These are phyloP conservation scores for Botrytis fabae DNA, from an alignment of 2,329 filamentous ascomycete genomes.

Conservation along the genomic window DNA sequence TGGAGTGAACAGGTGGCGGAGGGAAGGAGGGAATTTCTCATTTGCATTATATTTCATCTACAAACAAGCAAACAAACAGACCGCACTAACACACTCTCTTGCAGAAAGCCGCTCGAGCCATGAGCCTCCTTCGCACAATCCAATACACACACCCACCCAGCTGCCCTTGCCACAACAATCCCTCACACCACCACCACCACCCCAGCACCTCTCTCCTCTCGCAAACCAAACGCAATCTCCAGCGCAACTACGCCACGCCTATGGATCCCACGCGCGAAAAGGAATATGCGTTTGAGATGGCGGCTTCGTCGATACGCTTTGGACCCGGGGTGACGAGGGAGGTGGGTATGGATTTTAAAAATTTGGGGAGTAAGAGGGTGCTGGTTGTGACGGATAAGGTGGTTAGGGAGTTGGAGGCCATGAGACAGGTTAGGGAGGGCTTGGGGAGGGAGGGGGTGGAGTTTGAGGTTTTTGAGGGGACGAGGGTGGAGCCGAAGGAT, in stretches of 20 bases:
- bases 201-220: conserved; percentile 44
- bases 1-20: neutral
- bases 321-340: conserved; percentile 91
- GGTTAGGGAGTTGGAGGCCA: conserved; percentile 79
- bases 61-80: neutral
- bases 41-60: neutral
- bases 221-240: conserved; percentile 48
- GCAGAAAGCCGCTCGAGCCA: conserved; percentile 61
- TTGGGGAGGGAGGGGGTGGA: conserved; percentile 75
- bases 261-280: conserved; percentile 71
- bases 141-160: conserved; percentile 85
- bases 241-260: conserved; percentile 70
- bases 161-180: conserved; percentile 92
- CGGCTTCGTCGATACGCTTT: conserved; percentile 82
- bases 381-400: conserved; percentile 88
- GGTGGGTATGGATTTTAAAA: conserved; percentile 96
- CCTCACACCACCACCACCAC: conserved; percentile 68
- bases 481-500: conserved; percentile 90
- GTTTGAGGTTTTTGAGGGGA: conserved; percentile 78
- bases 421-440: conserved; percentile 84
- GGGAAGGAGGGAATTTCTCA: neutral
- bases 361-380: conserved; percentile 83
- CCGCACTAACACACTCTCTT: conserved; percentile 24
- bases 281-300: conserved; percentile 99
- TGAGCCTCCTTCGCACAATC: conserved; percentile 79